Base-by-base conservation (phyloP, 192 early-diverging fungal species). In the Linderina pennispora region DNA sequence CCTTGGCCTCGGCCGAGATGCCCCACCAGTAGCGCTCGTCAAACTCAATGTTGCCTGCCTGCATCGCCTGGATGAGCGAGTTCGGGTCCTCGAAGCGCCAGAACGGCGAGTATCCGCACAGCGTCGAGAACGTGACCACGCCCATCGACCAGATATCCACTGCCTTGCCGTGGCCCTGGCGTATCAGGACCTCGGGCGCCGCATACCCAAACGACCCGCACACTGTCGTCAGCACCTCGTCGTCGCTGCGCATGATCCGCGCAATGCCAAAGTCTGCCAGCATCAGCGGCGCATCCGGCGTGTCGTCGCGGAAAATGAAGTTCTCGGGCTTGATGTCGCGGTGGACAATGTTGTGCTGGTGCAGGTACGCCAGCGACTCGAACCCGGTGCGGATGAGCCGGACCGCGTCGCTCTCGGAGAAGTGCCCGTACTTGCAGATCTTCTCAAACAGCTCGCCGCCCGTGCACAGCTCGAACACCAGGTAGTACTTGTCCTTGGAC, bases 71-170 rank as follows among this genome's bases (percentile, higher is more conserved):
- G 20, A 82, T 55, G 20, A 86, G 48, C 8, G 56, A 46, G 33
- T 79, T 73, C 45, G 81, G 81, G 40, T 80, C 75, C 18, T 80
- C 72, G 48, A 72, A 83, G 20, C 49, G 22, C 51, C 76, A 70
- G 64, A 83, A 88, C 19, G 88, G 88, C 18, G 78, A 75, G 68
- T 91, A 91, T 23, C 88, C 88, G 54, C 87, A 91, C 7, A 90
- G 68, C 75, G 92, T 63, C 23, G 89, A 87, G 57, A 89, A 94
- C 23, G 92, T 85, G 43, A 97, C 87, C 13, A 94, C 80, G 46
- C 94, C 94, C 45, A 94, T 83, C 6, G 87, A 87, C 92, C 92
- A 98, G 55, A 98, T 75, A 62, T 98, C 93, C 2, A 98, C 92
- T 15, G 87, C 63, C 62, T 91, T 89, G 23, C 90, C 86, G 64